phyloP scores from a whole-genome alignment of 2,329 filamentous ascomycete genomes.

The Arthrobotrys conoides region DNA sequence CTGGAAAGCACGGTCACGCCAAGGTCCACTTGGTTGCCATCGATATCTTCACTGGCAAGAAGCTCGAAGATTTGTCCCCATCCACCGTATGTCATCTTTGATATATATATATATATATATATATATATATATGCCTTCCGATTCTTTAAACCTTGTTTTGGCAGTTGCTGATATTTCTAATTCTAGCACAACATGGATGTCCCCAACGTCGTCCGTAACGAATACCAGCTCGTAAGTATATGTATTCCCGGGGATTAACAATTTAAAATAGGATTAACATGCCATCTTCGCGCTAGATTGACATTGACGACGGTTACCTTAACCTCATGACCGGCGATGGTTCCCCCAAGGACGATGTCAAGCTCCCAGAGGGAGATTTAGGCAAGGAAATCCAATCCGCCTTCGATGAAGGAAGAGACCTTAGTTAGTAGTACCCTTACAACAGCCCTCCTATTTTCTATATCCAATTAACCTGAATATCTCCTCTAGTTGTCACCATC shows the following conservation, averaged over 20 bases:
- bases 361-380: constrained; percentile 88
- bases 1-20: constrained; percentile 99
- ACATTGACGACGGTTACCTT: constrained; percentile 95
- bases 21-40: constrained; percentile 99
- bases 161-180: neutral
- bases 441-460: neutral
- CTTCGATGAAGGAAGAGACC: constrained; percentile 39
- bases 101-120: too few relatives aligned
- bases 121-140: too few relatives aligned
- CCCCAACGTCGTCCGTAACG: constrained; percentile 88
- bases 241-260: neutral
- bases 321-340: constrained; percentile 91
- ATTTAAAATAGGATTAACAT: neutral
- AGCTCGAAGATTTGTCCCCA: constrained; percentile 98
- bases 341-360: constrained; percentile 93
- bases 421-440: constrained; percentile 31
- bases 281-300: constrained; percentile 73
- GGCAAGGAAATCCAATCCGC: constrained; percentile 80
- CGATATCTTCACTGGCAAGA: constrained; percentile 99
- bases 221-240: constrained; percentile 90
- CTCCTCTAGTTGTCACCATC: constrained; percentile 83
- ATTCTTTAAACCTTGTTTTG: too few relatives aligned
- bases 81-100: constrained; percentile 80
- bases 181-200: constrained; percentile 88
- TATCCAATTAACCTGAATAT: neutral